phyloP scores from a whole-genome alignment of 1,284 basidiomycete genomes.

The Rhodotorula sp. region DNA sequence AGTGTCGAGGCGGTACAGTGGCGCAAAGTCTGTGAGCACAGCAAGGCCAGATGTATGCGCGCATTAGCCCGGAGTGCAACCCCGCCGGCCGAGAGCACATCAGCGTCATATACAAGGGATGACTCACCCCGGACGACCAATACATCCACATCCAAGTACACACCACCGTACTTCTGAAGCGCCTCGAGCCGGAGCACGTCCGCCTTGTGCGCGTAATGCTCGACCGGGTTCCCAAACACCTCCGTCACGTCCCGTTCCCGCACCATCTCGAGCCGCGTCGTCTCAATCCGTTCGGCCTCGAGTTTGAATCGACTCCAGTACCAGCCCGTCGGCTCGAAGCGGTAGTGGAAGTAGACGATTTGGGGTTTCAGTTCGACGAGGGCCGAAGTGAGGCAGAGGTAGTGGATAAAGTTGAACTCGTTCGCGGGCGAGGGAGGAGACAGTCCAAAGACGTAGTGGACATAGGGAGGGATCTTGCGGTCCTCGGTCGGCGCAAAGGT shows the following conservation, averaged over 20 bases:
- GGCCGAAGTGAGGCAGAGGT: constrained; percentile 36
- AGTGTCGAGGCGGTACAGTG: constrained; percentile 45
- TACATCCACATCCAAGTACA: constrained; percentile 55
- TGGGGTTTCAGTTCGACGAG: constrained; percentile 25
- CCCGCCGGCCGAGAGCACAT: constrained; percentile 16
- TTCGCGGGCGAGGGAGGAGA: constrained; percentile 36
- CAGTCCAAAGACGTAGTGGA: constrained; percentile 42
- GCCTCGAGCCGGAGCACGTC: constrained; percentile 51
- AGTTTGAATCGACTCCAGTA: constrained; percentile 31
- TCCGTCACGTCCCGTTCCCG: constrained; percentile 33
- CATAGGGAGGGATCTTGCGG: constrained; percentile 30
- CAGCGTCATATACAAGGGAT: background rate
- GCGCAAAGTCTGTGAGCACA: constrained; percentile 27
- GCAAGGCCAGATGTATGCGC: no score
- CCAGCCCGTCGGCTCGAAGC: constrained; percentile 28
- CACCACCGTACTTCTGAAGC: constrained; percentile 52
- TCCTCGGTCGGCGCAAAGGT: constrained; percentile 11
- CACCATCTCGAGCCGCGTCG: constrained; percentile 24
- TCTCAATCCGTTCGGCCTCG: constrained; percentile 3
- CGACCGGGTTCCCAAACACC: constrained; percentile 43
- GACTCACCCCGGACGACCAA: constrained; percentile 25
- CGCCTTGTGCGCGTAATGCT: constrained; percentile 51
- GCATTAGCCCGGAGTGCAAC: no score
- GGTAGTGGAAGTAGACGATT: constrained; percentile 33
- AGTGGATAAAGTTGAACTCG: constrained; percentile 41